Conservation (phyloP, 495 filamentous ascomycete species). For the Annulohypoxylon nitens region DNA sequence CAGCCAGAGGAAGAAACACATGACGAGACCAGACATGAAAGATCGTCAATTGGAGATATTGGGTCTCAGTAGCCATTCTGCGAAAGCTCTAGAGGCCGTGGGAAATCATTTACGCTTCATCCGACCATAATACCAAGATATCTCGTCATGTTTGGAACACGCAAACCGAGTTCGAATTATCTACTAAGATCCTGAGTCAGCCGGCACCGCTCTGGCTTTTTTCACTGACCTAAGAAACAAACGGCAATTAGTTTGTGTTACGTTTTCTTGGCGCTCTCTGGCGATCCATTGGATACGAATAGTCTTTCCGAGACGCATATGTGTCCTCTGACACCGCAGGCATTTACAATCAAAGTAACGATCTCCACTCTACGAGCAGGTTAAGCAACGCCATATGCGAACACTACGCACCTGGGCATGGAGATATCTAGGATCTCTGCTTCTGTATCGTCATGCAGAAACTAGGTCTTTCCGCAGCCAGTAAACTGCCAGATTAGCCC, state of each 20-base stretch:
- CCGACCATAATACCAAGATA: constrained; percentile 4
- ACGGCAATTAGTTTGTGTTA: neutral
- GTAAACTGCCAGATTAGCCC: neutral
- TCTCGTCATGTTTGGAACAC: neutral
- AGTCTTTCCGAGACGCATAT: neutral
- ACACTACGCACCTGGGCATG: neutral
- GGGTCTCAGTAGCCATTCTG: neutral
- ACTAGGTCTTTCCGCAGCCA: neutral
- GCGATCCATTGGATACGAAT: neutral
- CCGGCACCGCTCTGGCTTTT: neutral
- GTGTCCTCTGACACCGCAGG: constrained; percentile 5
- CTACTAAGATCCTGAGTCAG: neutral
- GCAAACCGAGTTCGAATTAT: neutral
- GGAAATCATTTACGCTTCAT: neutral
- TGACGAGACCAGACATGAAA: neutral
- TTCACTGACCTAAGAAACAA: neutral
- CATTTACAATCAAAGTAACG: constrained; percentile 13
- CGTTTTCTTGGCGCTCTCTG: neutral
- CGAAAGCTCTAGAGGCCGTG: neutral
- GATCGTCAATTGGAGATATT: neutral
- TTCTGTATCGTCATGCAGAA: neutral
- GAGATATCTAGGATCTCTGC: neutral
- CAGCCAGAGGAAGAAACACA: neutral
- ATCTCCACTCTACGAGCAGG: neutral
- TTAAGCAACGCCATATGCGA: neutral